Conservation (phyloP, 129 eudicot genomes). For the Chrysanthemum makinoi region DNA sequence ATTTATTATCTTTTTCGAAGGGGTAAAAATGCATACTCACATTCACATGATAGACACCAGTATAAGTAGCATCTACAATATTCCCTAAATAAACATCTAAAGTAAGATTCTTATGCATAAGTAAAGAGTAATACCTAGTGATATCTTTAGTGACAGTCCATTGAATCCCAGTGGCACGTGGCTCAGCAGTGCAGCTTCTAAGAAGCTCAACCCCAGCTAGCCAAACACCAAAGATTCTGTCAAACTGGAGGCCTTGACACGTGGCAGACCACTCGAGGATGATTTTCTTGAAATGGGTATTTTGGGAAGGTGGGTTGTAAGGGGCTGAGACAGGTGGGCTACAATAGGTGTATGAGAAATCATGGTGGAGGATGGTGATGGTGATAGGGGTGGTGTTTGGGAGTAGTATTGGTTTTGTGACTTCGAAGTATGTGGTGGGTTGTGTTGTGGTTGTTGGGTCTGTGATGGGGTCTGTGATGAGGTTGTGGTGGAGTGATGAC, state of each 20-base stretch:
- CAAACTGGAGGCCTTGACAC: conserved; percentile 12
- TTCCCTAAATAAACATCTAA: conserved; percentile 75
- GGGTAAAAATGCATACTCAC: conserved; percentile 26
- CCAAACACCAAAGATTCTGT: conserved; percentile 75
- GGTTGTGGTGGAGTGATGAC: too few species aligned
- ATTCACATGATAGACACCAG: conserved; percentile 75
- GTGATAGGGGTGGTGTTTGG: too few species aligned
- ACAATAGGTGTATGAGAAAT: too few species aligned
- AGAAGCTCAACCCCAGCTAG: conserved; percentile 77
- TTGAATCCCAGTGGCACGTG: conserved; percentile 3
- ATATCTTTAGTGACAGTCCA: conserved; percentile 73
- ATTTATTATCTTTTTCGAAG: too few species aligned
- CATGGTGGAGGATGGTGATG: too few species aligned
- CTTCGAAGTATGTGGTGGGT: too few species aligned
- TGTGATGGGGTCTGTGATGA: conserved; percentile 1
- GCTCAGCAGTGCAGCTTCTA: conserved; percentile 86
- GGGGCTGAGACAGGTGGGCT: too few species aligned
- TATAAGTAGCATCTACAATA: conserved; percentile 54
- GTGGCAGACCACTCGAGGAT: conserved; percentile 6
- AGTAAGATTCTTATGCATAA: conserved; percentile 45
- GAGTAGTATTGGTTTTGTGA: too few species aligned
- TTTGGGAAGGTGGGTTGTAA: too few species aligned
- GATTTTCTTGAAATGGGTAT: too few species aligned
- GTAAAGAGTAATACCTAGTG: conserved; percentile 59
- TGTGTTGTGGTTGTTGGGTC: too few species aligned